Conservation (phyloP, 2,329 filamentous ascomycete species). For the Phoma sp. region DNA sequence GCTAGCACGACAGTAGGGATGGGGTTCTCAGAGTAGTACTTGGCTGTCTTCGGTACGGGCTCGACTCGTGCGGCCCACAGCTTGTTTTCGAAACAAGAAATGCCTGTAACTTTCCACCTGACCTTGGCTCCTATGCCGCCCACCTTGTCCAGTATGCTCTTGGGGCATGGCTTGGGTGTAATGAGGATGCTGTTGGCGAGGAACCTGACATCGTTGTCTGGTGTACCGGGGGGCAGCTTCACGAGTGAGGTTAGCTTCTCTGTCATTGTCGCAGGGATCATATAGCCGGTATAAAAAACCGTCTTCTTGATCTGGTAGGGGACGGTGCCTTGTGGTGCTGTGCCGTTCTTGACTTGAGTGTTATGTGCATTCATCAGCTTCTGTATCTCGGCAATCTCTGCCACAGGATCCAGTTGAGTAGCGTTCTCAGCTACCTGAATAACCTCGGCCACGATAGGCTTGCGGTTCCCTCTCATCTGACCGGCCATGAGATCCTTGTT, state of each 20-base stretch:
- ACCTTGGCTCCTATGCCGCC: slow-evolving; percentile 86
- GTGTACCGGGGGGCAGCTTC: slow-evolving; percentile 65
- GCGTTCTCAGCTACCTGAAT: slow-evolving; percentile 82
- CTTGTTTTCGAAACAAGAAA: slow-evolving; percentile 75
- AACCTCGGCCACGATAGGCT: slow-evolving; percentile 77
- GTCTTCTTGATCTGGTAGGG: slow-evolving; percentile 79
- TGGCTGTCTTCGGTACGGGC: slow-evolving; percentile 69
- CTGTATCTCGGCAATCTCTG: slow-evolving; percentile 84
- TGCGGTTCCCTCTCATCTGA: slow-evolving; percentile 58
- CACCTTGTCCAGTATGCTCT: slow-evolving; percentile 77
- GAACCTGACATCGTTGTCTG: slow-evolving; percentile 75
- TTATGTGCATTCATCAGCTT: slow-evolving; percentile 92
- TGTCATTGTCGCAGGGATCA: slow-evolving; percentile 75
- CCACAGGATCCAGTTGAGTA: slow-evolving; percentile 75
- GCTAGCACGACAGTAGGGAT: slow-evolving; percentile 83
- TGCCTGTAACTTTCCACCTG: slow-evolving; percentile 81
- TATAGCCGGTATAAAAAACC: slow-evolving; percentile 91
- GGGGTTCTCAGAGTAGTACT: slow-evolving; percentile 78
- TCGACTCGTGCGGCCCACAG: slow-evolving; percentile 86
- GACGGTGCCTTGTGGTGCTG: slow-evolving; percentile 53
- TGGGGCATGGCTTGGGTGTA: slow-evolving; percentile 75
- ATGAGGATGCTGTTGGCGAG: slow-evolving; percentile 94
- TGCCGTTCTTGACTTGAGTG: slow-evolving; percentile 57
- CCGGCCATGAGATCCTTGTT: slow-evolving; percentile 65
- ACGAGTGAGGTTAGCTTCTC: slow-evolving; percentile 75